A percentile compares a stretch with the other conserved stretches of the same genome.
These are phyloP conservation scores for Cytidiella melzeri DNA, from an alignment of 768 basidiomycete species.

Conservation along the genomic window DNA sequence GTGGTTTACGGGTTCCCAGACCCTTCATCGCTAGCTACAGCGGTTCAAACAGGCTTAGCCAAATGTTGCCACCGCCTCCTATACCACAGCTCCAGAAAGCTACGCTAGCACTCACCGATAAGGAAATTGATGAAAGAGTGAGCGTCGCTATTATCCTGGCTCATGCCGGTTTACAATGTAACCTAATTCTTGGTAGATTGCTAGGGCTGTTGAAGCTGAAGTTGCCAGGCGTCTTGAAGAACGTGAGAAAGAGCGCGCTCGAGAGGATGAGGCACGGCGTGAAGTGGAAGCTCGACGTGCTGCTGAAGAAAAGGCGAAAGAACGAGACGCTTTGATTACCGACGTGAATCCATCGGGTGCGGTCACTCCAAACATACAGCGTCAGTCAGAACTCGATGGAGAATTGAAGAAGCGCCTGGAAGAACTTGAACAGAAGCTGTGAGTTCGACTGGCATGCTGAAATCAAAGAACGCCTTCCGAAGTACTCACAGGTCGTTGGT, in stretches of 20 bases:
- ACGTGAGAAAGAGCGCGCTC: slow-evolving; percentile 22
- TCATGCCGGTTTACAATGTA: slow-evolving; percentile 2
- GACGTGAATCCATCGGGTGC: slow-evolving; percentile 38
- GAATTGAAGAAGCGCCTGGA: slow-evolving; percentile 58
- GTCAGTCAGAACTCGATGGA: slow-evolving; percentile 62
- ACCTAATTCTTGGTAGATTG: slow-evolving; percentile 40
- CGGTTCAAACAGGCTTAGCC: slow-evolving; percentile 4
- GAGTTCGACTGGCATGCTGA: slow-evolving; percentile 26
- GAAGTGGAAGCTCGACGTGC: slow-evolving; percentile 13
- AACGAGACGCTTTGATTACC: slow-evolving; percentile 15
- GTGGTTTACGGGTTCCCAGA: slow-evolving; percentile 18
- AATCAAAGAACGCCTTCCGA: background rate
- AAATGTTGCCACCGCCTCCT: slow-evolving; percentile 1
- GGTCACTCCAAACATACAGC: slow-evolving; percentile 56
- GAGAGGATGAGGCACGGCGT: slow-evolving; percentile 17
- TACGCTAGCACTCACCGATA: slow-evolving; percentile 44
- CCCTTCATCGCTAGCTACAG: slow-evolving; percentile 12
- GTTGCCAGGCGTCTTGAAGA: slow-evolving; percentile 58
- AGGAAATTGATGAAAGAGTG: slow-evolving; percentile 72
- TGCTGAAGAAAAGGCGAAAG: slow-evolving; percentile 3
- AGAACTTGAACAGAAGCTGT: slow-evolving; percentile 73
- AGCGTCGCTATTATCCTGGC: slow-evolving; percentile 15
- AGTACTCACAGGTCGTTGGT: background rate
- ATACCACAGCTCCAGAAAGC: slow-evolving; percentile 3
- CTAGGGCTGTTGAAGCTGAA: slow-evolving; percentile 67